Percentiles rank a stretch among this genome's conserved stretches.
Conservation (phyloP, 1,284 basidiomycete genomes). For the Stereum hirsutum region DNA sequence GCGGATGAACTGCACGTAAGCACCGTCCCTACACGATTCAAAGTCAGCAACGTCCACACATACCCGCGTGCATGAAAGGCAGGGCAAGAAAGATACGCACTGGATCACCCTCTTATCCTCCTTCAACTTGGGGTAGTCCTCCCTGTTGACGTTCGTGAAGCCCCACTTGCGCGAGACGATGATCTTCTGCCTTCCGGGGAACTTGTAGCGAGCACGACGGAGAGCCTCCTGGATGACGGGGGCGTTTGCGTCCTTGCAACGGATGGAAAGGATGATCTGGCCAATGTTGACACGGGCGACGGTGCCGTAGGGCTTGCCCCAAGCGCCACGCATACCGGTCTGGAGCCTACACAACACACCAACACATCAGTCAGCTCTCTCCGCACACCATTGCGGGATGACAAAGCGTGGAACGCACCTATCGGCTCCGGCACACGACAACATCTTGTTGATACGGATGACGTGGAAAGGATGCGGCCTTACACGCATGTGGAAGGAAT, state of each 20-base stretch:
- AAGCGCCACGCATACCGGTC: conserved; percentile 99
- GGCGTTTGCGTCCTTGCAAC: conserved; percentile 85
- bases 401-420: conserved; percentile 36
- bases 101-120: conserved; percentile 82
- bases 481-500: conserved; percentile 97
- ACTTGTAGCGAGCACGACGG: conserved; percentile 97
- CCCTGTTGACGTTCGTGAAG: conserved; percentile 92
- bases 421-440: conserved; percentile 98
- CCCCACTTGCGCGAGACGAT: conserved; percentile 98
- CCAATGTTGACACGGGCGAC: conserved; percentile 96
- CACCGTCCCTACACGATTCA: conserved; percentile 69
- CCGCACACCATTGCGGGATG: neutral
- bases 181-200: conserved; percentile 99
- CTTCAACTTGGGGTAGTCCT: conserved; percentile 86
- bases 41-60: conserved; percentile 16
- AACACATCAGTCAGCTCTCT: neutral
- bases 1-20: conserved; percentile 85
- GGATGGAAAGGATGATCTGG: conserved; percentile 94
- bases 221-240: conserved; percentile 94
- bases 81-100: conserved; percentile 35
- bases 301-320: conserved; percentile 98
- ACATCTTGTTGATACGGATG: conserved; percentile 99
- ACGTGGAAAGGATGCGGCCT: conserved; percentile 99
- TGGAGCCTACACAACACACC: conserved; percentile 61
- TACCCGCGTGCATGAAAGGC: neutral